Base-by-base conservation (phyloP, 768 basidiomycete genomes). In the Leucogyrophana mollusca region DNA sequence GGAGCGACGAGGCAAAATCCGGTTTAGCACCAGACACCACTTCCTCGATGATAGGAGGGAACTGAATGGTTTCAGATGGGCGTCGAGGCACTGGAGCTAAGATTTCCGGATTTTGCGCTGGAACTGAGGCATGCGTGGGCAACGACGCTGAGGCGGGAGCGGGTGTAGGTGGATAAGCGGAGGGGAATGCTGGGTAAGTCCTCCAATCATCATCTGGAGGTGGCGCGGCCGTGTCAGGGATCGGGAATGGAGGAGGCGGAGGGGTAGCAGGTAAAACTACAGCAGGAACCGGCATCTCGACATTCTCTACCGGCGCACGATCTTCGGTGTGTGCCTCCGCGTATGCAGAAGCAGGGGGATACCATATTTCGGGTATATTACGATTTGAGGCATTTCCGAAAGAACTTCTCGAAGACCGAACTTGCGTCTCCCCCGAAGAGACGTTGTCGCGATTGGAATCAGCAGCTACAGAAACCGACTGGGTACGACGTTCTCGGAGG, bases 121-220 rank as follows among this genome's bases (percentile, higher is more conserved):
- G 41, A 30, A 7, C 13, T 47, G 14, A 53, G 23, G 14, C 41
- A 16, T 46, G 58, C 8, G 36, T 40, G 48, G 61, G 68, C 38
- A 70, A 67, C 16, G 58, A 61, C 20, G 69, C 55, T 3, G 71
- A 62, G 14, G 64, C 62, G 17, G 68, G 67, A n/a, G 80, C 54
- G 9, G 85, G 86, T 11, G 84, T 87, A 0, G 84, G 73, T 8
- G 86, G 87, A 56, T 90, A 90, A 25, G 87, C 87, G 4, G 87
- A 80, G 23, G 87, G 87, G 43, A 88, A 83, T 14, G 82, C 71
- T 10, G 86, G 86, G 54, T 88, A 90, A 58, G 78, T 69, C 46
- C 83, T 68, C 85, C 85, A 89, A 52, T 89, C 85, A 33, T 85
- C 79, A n/a, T 62, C n/a, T 55, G 61, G 33, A 55, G 62, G 21